Evolutionary conservation across 2,329 filamentous ascomycete genomes (phyloP).

Genomic region (Beauveria caledonica): DNA sequence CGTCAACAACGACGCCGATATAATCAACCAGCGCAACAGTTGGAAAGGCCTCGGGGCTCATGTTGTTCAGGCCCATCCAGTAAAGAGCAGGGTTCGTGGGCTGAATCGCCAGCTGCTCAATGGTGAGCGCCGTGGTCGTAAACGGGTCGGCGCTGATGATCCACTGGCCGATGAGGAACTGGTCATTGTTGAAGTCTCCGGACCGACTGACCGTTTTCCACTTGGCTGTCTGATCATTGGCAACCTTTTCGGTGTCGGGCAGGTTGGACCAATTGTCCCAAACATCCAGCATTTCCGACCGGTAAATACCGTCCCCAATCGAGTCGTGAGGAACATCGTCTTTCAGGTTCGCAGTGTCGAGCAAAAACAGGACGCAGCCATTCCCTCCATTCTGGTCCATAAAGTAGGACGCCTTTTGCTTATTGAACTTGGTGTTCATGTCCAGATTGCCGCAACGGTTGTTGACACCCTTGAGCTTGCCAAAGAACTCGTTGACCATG

Average conservation of each 20-base stretch:
- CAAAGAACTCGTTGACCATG: slow-evolving; percentile 35
- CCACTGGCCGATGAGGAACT: slow-evolving; percentile 26
- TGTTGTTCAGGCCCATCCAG: slow-evolving; percentile 23
- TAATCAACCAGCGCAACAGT: slow-evolving; percentile 26
- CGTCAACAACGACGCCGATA: slow-evolving; percentile 22
- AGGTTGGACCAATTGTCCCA: slow-evolving; percentile 25
- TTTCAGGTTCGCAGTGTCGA: slow-evolving; percentile 18
- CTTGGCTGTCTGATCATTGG: slow-evolving; percentile 17
- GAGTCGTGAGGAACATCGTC: slow-evolving; percentile 17
- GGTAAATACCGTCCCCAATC: slow-evolving; percentile 24
- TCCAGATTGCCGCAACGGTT: slow-evolving; percentile 29
- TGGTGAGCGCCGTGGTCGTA: slow-evolving; percentile 19
- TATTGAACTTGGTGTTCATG: slow-evolving; percentile 17
- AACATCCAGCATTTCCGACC: slow-evolving; percentile 16
- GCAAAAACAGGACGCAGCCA: slow-evolving; percentile 26
- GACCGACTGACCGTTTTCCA: slow-evolving; percentile 17
- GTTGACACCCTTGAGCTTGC: slow-evolving; percentile 31
- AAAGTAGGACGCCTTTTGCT: slow-evolving; percentile 20
- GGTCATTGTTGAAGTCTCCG: slow-evolving; percentile 16
- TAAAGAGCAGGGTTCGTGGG: slow-evolving; percentile 28
- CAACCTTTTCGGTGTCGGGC: slow-evolving; percentile 19
- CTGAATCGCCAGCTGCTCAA: slow-evolving; percentile 23
- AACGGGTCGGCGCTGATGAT: slow-evolving; percentile 21
- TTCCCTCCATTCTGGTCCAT: slow-evolving; percentile 25
- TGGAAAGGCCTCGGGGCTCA: slow-evolving; percentile 21